Evolutionary conservation across 2,329 filamentous ascomycete species (phyloP).

Genomic region (Ophiosphaerella korrae): DNA sequence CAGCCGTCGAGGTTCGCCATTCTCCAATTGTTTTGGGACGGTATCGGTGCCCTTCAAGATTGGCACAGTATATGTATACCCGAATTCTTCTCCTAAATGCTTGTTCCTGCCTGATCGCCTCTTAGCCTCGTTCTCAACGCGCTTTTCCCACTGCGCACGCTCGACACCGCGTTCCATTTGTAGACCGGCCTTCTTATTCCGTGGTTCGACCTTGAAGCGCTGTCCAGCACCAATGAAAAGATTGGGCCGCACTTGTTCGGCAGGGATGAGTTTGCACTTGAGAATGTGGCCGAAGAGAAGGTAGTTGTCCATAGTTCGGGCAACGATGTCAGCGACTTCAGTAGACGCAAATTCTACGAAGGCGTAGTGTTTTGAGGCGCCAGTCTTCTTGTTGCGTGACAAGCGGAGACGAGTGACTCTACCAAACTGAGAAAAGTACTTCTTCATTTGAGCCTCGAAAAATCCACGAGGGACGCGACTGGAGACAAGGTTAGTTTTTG

Average conservation of each 20-base stretch:
- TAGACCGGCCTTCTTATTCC: conserved; percentile 82
- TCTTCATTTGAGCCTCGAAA: conserved; percentile 93
- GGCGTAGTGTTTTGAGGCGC: conserved; percentile 88
- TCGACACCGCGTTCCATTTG: conserved; percentile 74
- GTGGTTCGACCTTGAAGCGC: conserved; percentile 85
- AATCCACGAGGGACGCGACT: conserved; percentile 90
- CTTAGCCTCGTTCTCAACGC: conserved; percentile 73
- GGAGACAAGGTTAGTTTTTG: conserved; percentile 9
- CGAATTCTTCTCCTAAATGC: conserved; percentile 77
- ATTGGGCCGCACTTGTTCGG: conserved; percentile 77
- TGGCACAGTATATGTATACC: conserved; percentile 81
- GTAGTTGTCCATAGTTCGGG: conserved; percentile 97
- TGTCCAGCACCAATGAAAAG: conserved; percentile 90
- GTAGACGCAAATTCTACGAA: conserved; percentile 84
- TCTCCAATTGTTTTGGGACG: conserved; percentile 38
- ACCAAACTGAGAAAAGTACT: conserved; percentile 94
- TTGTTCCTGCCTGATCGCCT: conserved; percentile 71
- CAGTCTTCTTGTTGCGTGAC: conserved; percentile 90
- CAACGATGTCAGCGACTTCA: conserved; percentile 87
- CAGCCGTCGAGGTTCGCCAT: conserved; percentile 32
- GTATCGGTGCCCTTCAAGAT: conserved; percentile 67
- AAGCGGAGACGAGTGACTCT: conserved; percentile 77
- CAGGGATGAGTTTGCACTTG: conserved; percentile 79
- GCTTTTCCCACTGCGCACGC: conserved; percentile 78
- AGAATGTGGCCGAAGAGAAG: conserved; percentile 92